phyloP scores from a whole-genome alignment of 371 early-diverging fungal species.

The Zopfochytrium polystomum region DNA sequence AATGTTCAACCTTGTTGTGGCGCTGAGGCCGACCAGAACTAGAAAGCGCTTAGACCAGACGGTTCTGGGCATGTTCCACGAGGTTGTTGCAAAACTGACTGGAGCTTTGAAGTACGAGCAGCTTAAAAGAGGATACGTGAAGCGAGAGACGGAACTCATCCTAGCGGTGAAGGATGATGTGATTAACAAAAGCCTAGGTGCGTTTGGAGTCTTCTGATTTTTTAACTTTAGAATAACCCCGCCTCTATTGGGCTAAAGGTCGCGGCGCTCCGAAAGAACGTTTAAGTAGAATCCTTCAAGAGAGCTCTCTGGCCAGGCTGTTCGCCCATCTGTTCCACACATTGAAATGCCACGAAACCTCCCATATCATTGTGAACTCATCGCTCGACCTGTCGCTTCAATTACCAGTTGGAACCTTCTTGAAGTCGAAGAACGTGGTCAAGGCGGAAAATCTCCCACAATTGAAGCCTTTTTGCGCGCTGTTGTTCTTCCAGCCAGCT shows the following conservation, averaged over 20 bases:
- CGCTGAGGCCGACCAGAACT: constrained; percentile 27
- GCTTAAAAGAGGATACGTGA: constrained; percentile 72
- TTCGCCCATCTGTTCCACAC: constrained; percentile 60
- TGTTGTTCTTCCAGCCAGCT: constrained; percentile 77
- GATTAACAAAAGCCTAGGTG: constrained; percentile 17
- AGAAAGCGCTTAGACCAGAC: constrained; percentile 47
- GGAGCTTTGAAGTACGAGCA: constrained; percentile 81
- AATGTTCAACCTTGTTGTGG: constrained; percentile 81
- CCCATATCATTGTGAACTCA: constrained; percentile 21
- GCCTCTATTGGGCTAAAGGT: not conserved
- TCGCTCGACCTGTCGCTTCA: no score
- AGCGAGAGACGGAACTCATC: constrained; percentile 71
- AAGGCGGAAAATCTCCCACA: constrained; percentile 62
- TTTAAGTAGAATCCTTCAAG: not conserved
- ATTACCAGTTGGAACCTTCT: no score
- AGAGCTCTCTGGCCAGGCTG: constrained; percentile 35
- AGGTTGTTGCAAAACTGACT: constrained; percentile 69
- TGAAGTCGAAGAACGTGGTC: no score
- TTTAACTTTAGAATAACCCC: not conserved
- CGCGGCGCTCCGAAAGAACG: not conserved
- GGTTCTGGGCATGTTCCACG: constrained; percentile 66
- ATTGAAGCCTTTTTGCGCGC: constrained; percentile 80
- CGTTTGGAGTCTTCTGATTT: constrained; percentile 1
- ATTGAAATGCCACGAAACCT: constrained; percentile 31
- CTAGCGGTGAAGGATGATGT: constrained; percentile 46